Percentiles rank a stretch among this genome's conserved stretches.
Evolutionary conservation across 441 rosid genomes (phyloP).

Genomic region (Brassica hybrid): DNA sequence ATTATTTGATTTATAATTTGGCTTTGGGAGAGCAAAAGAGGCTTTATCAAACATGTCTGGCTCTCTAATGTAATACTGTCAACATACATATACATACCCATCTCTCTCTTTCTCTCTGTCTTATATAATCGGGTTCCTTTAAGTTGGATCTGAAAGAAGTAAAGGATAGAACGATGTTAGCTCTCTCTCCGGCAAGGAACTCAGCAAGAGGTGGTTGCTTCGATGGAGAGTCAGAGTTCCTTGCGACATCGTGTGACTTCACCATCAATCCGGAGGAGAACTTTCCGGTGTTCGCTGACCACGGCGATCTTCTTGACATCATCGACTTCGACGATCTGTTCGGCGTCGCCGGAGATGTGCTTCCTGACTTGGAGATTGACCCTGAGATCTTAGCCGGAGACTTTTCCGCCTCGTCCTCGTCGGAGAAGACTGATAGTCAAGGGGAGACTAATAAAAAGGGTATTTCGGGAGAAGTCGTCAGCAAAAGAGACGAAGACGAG

Average conservation of each 20-base stretch:
- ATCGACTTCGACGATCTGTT: slow-evolving; percentile 64
- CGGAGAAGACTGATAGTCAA: slow-evolving; percentile 31
- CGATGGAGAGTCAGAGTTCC: slow-evolving; percentile 33
- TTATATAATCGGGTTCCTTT: slow-evolving; percentile 33
- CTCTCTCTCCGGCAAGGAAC: slow-evolving; percentile 60
- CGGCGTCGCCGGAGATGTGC: slow-evolving; percentile 58
- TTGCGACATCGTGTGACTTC: slow-evolving; percentile 41
- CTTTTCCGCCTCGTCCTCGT: slow-evolving; percentile 45
- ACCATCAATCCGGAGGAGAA: slow-evolving; percentile 45
- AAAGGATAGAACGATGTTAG: slow-evolving; percentile 67
- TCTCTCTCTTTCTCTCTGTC: background rate
- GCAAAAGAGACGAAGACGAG: slow-evolving; percentile 53
- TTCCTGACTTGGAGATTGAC: slow-evolving; percentile 90
- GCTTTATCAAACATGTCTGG: slow-evolving; percentile 20
- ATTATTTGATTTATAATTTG: slow-evolving; percentile 12
- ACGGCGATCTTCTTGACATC: slow-evolving; percentile 64
- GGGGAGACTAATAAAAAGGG: slow-evolving; percentile 49
- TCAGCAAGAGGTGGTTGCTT: slow-evolving; percentile 43
- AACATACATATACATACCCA: background rate
- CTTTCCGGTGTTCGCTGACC: slow-evolving; percentile 49
- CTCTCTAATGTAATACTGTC: background rate
- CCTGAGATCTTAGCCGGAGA: slow-evolving; percentile 65
- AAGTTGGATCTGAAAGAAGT: slow-evolving; percentile 23
- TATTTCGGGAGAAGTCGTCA: slow-evolving; percentile 49
- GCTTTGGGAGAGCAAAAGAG: slow-evolving; percentile 25